phyloP scores from a whole-genome alignment of 1,284 basidiomycete genomes.

The Fomitopsis schrenkii region DNA sequence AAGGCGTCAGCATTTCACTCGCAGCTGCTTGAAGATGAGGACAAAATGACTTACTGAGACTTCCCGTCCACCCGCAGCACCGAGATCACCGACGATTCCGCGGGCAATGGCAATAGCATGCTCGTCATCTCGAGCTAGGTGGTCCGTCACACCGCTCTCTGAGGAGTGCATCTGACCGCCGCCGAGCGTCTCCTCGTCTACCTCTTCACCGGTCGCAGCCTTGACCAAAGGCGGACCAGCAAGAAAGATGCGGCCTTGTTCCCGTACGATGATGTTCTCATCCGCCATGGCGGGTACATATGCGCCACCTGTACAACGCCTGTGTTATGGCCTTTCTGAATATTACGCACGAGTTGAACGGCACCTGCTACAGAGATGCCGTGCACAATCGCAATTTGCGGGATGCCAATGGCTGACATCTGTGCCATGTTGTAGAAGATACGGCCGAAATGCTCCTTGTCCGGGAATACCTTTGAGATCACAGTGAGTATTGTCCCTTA shows the following conservation, averaged over 20 bases:
- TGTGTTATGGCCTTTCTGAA: slow-evolving; percentile 24
- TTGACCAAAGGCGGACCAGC: slow-evolving; percentile 95
- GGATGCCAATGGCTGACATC: slow-evolving; percentile 87
- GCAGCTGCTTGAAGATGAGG: neutral
- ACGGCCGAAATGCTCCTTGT: slow-evolving; percentile 90
- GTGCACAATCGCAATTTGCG: slow-evolving; percentile 91
- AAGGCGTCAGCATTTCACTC: slow-evolving; percentile 6
- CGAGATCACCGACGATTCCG: slow-evolving; percentile 78
- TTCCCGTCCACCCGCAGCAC: slow-evolving; percentile 49
- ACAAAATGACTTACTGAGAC: slow-evolving; percentile 38
- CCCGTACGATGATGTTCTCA: slow-evolving; percentile 91
- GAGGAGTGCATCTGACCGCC: slow-evolving; percentile 93
- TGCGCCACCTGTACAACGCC: slow-evolving; percentile 57
- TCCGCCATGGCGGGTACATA: slow-evolving; percentile 98
- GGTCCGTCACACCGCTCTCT: slow-evolving; percentile 92
- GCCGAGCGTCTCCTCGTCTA: slow-evolving; percentile 90
- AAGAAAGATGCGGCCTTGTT: slow-evolving; percentile 94
- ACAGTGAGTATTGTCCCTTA: slow-evolving; percentile 1
- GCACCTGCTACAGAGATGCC: slow-evolving; percentile 88
- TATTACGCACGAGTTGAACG: slow-evolving; percentile 4
- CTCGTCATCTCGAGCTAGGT: slow-evolving; percentile 84
- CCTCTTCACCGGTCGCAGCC: slow-evolving; percentile 90
- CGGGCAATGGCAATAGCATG: slow-evolving; percentile 86
- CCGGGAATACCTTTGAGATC: slow-evolving; percentile 64
- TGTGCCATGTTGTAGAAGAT: slow-evolving; percentile 98